Evolutionary conservation across 2,329 filamentous ascomycete genomes (phyloP), one percentile per base, ranked within the genome.

Genomic region (Aspergillus novoparasiticus): DNA sequence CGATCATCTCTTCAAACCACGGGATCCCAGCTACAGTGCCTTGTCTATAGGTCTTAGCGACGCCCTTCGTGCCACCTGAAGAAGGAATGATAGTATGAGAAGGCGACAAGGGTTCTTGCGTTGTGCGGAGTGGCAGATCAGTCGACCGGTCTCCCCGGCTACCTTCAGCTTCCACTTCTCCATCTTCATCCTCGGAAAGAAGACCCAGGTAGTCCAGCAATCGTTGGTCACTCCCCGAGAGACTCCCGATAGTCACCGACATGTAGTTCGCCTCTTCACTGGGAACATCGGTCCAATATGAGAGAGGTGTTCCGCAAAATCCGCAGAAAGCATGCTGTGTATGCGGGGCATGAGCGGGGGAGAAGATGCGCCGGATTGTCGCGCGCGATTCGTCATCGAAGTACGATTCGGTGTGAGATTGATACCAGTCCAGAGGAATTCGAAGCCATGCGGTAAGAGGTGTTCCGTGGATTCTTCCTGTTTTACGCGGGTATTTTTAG

Each of bases 301-400:
- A 90, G 59, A 97, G 81, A 14, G 91, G 90, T 0, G 93, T 96
- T 58, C 94, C 94, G 76, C 94, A 97, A 80, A 91, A 96, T 28
- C 94, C 94, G 79, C 94, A 97, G 78, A 97, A 97, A 69, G 93
- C 87, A 57, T 92, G 88, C 74, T 90, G 88, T 1, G 86, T 83
- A 70, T 85, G 80, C 58, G 84, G 83, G 58, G 86, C 85, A 69
- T 82, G 79, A 2, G 82, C 82, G 26, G 89, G 85, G 11, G 86
- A 87, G 76, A 91, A 93, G 55, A 85, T 83, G 46, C 89, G 86
- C 61, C 87, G 87, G 73, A 93, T 93, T 58, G 82, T 82, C 59
- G 82, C 71, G 75, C 87, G 85, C 19, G 88, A 87, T 80, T 97
- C 94, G 78, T 96, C 92, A 3, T 90, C 86, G 75, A 90, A 93